Conservation (phyloP, 495 filamentous ascomycete genomes). For the Massariosphaeria phaeospora region DNA sequence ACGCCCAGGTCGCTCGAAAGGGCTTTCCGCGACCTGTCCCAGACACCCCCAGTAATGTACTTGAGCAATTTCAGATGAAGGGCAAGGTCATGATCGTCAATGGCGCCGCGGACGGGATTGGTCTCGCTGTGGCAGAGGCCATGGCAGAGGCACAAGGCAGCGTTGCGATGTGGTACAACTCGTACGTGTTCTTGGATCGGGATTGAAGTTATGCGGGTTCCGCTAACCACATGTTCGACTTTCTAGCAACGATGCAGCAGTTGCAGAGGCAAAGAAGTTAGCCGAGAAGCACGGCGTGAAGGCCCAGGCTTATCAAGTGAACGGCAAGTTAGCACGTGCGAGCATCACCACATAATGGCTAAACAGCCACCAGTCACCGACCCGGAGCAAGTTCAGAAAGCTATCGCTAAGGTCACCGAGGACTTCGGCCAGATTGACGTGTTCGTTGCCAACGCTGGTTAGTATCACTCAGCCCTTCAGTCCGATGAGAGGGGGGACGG, state of each 20-base stretch:
- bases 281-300: conserved; percentile 39
- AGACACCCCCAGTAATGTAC: too few species aligned
- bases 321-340: conserved; percentile 27
- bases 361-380: conserved; percentile 38
- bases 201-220: not conserved
- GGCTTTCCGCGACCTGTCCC: too few species aligned
- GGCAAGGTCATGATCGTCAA: conserved; percentile 31
- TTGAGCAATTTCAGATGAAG: too few species aligned
- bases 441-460: conserved; percentile 49
- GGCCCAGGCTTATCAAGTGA: conserved; percentile 42
- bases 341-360: conserved; percentile 18
- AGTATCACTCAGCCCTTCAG: not conserved
- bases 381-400: conserved; percentile 34
- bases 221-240: too few species aligned
- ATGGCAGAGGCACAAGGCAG: conserved; percentile 36
- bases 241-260: conserved; percentile 34
- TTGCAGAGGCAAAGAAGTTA: conserved; percentile 39
- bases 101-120: conserved; percentile 36
- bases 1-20: too few species aligned
- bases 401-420: conserved; percentile 39
- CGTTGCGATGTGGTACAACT: conserved; percentile 38
- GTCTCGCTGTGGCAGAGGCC: conserved; percentile 36
- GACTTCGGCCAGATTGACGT: conserved; percentile 49
- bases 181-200: not conserved
- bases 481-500: not conserved